phyloP scores from a whole-genome alignment of 2,329 filamentous ascomycete genomes.

The Fusarium palustre region DNA sequence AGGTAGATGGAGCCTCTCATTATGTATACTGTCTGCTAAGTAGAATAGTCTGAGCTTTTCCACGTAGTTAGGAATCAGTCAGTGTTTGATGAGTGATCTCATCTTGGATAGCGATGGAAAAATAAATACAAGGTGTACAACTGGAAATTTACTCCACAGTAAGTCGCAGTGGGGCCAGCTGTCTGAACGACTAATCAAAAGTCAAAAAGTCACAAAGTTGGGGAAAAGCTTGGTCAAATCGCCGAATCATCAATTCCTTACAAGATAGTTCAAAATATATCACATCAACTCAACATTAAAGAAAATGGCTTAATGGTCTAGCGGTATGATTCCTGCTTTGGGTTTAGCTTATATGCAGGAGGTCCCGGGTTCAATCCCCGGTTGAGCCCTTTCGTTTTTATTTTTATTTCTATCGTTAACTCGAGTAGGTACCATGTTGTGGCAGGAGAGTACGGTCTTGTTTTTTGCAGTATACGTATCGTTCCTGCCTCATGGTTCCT shows the following conservation, averaged over 20 bases:
- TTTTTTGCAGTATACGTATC: background rate
- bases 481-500: background rate
- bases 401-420: background rate
- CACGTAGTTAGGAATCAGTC: background rate
- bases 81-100: background rate
- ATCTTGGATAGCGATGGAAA: background rate
- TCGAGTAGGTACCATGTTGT: too few species aligned
- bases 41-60: background rate
- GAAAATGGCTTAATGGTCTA: constrained; percentile 36
- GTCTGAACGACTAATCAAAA: background rate
- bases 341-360: constrained; percentile 49
- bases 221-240: background rate
- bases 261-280: too few species aligned
- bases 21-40: background rate
- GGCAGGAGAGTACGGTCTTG: too few species aligned
- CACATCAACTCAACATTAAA: rapidly evolving
- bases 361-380: constrained; percentile 61
- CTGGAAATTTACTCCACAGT: too few species aligned
- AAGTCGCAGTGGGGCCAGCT: too few species aligned
- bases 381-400: constrained; percentile 38
- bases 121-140: too few species aligned
- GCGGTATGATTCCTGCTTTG: constrained; percentile 40
- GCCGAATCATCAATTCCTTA: too few species aligned
- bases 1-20: too few species aligned
- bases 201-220: background rate